Percentiles rank a stretch among this genome's conserved stretches.
Conservation (phyloP, 2,329 filamentous ascomycete genomes). For the Colletotrichum liaoningense region DNA sequence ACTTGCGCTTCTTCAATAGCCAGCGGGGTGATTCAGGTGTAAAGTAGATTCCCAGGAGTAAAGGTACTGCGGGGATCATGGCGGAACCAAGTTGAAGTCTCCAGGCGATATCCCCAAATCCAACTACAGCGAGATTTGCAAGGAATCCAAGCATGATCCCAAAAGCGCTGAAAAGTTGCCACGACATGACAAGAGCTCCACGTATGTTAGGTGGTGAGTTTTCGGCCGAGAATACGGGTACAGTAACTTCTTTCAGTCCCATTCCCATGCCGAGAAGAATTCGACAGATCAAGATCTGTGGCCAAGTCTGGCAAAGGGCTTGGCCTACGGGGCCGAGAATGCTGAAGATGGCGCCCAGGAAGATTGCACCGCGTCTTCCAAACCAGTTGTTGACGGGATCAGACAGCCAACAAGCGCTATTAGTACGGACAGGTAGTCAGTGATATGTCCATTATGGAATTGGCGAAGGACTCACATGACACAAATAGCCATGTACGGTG, state of each 20-base stretch:
- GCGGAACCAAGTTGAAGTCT: slow-evolving; percentile 71
- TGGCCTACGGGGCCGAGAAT: slow-evolving; percentile 70
- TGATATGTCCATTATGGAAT: slow-evolving; percentile 8
- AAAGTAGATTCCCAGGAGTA: slow-evolving; percentile 65
- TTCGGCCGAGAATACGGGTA: slow-evolving; percentile 66
- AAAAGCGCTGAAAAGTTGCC: slow-evolving; percentile 77
- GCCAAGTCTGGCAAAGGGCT: slow-evolving; percentile 68
- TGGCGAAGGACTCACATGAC: slow-evolving; percentile 3
- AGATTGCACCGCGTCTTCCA: slow-evolving; percentile 73
- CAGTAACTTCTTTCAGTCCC: slow-evolving; percentile 62
- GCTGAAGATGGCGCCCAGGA: slow-evolving; percentile 71
- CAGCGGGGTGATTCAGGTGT: slow-evolving; percentile 75
- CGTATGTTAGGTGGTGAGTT: slow-evolving; percentile 63
- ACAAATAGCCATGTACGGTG: slow-evolving; percentile 50
- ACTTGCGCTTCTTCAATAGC: slow-evolving; percentile 71
- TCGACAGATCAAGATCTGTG: slow-evolving; percentile 61
- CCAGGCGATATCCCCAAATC: slow-evolving; percentile 65
- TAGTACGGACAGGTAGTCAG: not conserved
- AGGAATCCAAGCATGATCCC: slow-evolving; percentile 64
- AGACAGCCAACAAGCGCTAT: slow-evolving; percentile 63
- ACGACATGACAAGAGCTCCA: slow-evolving; percentile 74
- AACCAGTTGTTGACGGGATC: slow-evolving; percentile 69
- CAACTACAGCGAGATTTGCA: slow-evolving; percentile 67
- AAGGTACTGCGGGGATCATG: slow-evolving; percentile 67
- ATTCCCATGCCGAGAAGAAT: slow-evolving; percentile 69